Conservation (phyloP, 306 rosid species). For the Cucurbita pepo region DNA sequence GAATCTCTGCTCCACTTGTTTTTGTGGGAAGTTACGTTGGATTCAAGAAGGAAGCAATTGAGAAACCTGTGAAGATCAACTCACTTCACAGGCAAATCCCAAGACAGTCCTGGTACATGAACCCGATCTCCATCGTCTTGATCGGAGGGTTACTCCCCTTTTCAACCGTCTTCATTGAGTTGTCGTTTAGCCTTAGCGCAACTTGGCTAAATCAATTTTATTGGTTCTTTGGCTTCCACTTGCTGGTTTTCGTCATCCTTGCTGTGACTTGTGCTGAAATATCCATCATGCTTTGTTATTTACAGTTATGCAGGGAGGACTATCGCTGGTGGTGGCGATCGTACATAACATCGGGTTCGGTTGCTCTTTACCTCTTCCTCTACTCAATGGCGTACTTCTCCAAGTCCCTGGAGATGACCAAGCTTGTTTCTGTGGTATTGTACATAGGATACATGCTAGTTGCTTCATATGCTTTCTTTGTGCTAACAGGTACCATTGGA, state of each 20-base stretch:
- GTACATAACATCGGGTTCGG: constrained; percentile 57
- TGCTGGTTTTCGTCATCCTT: constrained; percentile 56
- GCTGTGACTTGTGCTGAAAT: constrained; percentile 53
- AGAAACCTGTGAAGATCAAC: constrained; percentile 56
- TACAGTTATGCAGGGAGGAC: constrained; percentile 71
- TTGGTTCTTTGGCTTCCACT: constrained; percentile 62
- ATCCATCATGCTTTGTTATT: constrained; percentile 58
- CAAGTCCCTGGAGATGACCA: constrained; percentile 52
- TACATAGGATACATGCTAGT: constrained; percentile 57
- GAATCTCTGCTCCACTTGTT: constrained; percentile 61
- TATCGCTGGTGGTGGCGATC: constrained; percentile 77
- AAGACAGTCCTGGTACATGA: constrained; percentile 75
- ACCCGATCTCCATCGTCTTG: constrained; percentile 38
- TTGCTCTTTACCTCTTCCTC: constrained; percentile 55
- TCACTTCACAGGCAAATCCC: constrained; percentile 68
- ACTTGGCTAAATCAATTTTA: constrained; percentile 68
- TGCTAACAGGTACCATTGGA: constrained; percentile 62
- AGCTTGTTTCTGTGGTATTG: constrained; percentile 40
- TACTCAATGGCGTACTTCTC: constrained; percentile 56
- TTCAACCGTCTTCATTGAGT: constrained; percentile 54
- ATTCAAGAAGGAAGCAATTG: constrained; percentile 56
- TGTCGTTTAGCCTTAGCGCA: constrained; percentile 59
- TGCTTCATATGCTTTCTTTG: constrained; percentile 56
- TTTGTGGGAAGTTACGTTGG: constrained; percentile 63
- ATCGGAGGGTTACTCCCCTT: constrained; percentile 71